These are phyloP conservation scores for Poa pratensis DNA, from an alignment of 176 grass and related monocot species.

Conservation along the genomic window DNA sequence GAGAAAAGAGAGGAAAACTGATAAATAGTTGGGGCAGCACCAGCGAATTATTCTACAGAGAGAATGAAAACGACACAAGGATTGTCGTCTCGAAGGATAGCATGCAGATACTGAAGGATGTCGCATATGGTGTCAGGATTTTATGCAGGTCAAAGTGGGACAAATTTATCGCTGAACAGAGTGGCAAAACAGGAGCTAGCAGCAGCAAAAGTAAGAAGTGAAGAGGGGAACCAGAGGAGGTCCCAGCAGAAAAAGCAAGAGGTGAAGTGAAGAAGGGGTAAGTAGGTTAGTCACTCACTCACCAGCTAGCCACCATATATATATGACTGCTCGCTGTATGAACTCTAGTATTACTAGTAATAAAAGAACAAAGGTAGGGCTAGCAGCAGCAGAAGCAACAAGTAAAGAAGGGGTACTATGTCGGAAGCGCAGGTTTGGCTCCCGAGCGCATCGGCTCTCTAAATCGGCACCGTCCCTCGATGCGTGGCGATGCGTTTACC, in stretches of 20 bases:
- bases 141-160: background rate
- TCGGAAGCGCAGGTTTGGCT: no score
- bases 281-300: background rate
- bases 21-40: background rate
- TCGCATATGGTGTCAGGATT: background rate
- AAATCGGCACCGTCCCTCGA: no score
- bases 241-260: background rate
- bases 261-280: background rate
- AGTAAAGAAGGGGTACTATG: no score
- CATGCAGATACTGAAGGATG: background rate
- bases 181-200: background rate
- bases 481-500: no score
- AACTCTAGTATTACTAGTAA: background rate
- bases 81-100: background rate
- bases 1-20: no score
- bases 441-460: no score
- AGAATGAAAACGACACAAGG: background rate
- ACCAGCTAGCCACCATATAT: no score
- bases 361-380: no score
- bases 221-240: background rate
- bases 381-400: no score
- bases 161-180: background rate
- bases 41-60: background rate
- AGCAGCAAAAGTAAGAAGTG: background rate
- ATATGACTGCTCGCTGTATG: no score